Percentiles rank a stretch among this genome's conserved stretches.
phyloP scores from a whole-genome alignment of 305 asterid genomes.

The Stenogyne calaminthoides region DNA sequence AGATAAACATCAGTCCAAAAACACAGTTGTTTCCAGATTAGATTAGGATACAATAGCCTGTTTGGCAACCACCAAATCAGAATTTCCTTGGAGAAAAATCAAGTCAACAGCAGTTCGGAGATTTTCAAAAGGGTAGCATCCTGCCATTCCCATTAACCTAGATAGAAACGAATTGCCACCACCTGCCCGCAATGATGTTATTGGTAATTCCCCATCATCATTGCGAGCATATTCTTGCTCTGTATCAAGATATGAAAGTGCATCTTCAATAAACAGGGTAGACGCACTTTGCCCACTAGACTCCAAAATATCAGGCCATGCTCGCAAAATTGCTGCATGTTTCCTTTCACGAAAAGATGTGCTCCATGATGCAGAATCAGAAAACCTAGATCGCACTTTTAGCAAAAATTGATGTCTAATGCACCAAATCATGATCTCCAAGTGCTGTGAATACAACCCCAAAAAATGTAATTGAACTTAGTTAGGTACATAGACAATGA shows the following conservation, averaged over 20 bases:
- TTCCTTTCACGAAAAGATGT: slow-evolving; percentile 68
- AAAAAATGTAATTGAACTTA: slow-evolving; percentile 5
- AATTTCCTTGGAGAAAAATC: slow-evolving; percentile 86
- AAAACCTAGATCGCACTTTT: slow-evolving; percentile 55
- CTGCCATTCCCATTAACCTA: slow-evolving; percentile 70
- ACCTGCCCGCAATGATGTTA: slow-evolving; percentile 50
- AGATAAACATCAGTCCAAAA: slow-evolving; percentile 11
- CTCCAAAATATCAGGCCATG: slow-evolving; percentile 79
- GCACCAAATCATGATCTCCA: slow-evolving; percentile 93
- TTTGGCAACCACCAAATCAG: slow-evolving; percentile 86
- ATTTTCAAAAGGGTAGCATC: slow-evolving; percentile 84
- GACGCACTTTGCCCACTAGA: slow-evolving; percentile 42
- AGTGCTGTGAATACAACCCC: slow-evolving; percentile 55
- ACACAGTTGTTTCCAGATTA: background rate
- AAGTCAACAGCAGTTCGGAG: slow-evolving; percentile 78
- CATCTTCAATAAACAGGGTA: slow-evolving; percentile 89
- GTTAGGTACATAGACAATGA: slow-evolving; percentile 21
- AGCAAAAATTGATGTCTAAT: slow-evolving; percentile 77
- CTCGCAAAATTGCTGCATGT: slow-evolving; percentile 64
- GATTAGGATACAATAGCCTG: slow-evolving; percentile 93
- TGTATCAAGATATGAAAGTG: slow-evolving; percentile 75
- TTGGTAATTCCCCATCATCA: slow-evolving; percentile 51
- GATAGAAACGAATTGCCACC: slow-evolving; percentile 51
- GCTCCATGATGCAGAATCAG: slow-evolving; percentile 64
- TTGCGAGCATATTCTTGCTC: slow-evolving; percentile 52